Evolutionary conservation across 257 asterid species (phyloP).

Genomic region (Solanum gracilifrons): DNA sequence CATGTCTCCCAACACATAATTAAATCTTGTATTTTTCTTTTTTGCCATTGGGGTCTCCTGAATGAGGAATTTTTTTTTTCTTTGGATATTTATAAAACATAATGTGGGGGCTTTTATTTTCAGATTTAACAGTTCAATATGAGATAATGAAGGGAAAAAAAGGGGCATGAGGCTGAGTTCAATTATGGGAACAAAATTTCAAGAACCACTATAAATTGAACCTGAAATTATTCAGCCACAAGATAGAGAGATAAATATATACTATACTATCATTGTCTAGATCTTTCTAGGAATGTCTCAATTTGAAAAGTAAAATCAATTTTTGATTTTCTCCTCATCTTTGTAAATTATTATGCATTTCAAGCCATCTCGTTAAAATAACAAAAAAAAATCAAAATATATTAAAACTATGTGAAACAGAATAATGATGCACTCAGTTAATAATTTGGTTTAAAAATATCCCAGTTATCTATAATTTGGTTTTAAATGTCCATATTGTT

Average conservation of each 20-base stretch:
- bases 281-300: background rate
- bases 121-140: background rate
- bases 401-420: background rate
- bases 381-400: background rate
- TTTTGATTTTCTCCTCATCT: background rate
- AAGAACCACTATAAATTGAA: conserved; percentile 3
- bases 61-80: background rate
- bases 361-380: background rate
- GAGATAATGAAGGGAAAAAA: background rate
- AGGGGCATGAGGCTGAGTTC: background rate
- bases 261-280: background rate
- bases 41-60: background rate
- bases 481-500: too few species aligned
- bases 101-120: background rate
- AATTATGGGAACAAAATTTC: background rate
- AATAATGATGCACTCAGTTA: background rate
- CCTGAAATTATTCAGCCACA: background rate
- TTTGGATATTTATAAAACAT: background rate
- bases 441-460: too few species aligned
- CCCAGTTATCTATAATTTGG: too few species aligned
- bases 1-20: conserved; percentile 24
- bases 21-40: background rate
- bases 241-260: background rate
- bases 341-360: background rate
- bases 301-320: background rate